phyloP scores from a whole-genome alignment of 495 filamentous ascomycete genomes.

The Cryomyces minteri region DNA sequence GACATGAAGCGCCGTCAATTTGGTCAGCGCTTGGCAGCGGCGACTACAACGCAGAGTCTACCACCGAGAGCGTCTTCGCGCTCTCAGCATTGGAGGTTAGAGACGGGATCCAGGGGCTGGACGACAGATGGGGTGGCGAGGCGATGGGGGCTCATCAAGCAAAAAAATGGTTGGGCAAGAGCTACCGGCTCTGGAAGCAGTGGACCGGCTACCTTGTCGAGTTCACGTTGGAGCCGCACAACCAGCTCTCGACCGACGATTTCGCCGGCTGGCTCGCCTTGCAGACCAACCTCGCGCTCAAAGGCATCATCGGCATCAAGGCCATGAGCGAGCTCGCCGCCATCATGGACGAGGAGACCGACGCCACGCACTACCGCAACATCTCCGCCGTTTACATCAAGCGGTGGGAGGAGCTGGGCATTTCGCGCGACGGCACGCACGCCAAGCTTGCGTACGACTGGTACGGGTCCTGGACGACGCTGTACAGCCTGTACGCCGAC shows the following conservation, averaged over 20 bases:
- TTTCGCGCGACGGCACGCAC: constrained; percentile 65
- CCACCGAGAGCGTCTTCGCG: constrained; percentile 8
- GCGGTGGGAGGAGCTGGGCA: constrained; percentile 67
- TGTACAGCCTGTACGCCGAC: constrained; percentile 25
- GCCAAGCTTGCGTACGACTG: constrained; percentile 87
- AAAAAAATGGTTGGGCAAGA: constrained; percentile 37
- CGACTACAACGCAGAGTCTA: not conserved
- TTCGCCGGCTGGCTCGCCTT: constrained; percentile 88
- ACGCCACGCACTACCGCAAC: constrained; percentile 49
- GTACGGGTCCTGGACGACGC: constrained; percentile 88
- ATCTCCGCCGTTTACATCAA: constrained; percentile 60
- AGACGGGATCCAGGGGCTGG: constrained; percentile 13
- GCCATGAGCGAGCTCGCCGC: constrained; percentile 77
- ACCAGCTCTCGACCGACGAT: constrained; percentile 87
- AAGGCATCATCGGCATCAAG: constrained; percentile 86
- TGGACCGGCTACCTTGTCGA: constrained; percentile 86
- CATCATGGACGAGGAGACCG: constrained; percentile 43
- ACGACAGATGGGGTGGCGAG: constrained; percentile 18
- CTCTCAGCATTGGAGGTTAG: constrained; percentile 10
- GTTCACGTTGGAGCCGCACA: constrained; percentile 67
- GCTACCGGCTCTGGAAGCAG: constrained; percentile 72
- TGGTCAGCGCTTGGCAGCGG: constrained; percentile 14
- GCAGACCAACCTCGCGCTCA: constrained; percentile 84
- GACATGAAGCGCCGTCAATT: constrained; percentile 23
- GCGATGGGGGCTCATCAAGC: constrained; percentile 22